Conservation (phyloP, 495 filamentous ascomycete genomes). For the Bryoglossum gracile region DNA sequence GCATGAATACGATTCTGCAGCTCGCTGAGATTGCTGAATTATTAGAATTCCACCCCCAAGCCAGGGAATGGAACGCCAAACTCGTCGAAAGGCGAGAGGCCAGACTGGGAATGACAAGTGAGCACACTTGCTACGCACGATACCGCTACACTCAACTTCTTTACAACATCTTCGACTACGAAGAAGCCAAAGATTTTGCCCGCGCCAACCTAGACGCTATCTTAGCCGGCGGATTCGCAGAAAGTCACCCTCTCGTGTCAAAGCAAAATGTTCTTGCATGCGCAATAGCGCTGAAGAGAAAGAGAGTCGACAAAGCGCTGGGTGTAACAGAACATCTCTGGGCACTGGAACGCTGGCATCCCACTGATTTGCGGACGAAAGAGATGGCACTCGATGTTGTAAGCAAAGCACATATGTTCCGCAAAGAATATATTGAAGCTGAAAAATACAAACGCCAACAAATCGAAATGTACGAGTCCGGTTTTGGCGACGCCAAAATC, state of each 20-base stretch:
- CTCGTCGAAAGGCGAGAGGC: conserved; percentile 1
- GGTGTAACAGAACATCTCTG: conserved; percentile 4
- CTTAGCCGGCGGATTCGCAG: background rate
- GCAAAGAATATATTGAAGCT: background rate
- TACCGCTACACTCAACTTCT: conserved; percentile 3
- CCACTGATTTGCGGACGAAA: background rate
- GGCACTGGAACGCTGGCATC: background rate
- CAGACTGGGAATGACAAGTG: background rate
- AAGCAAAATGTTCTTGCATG: conserved; percentile 8
- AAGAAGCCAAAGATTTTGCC: background rate
- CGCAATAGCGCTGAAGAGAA: conserved; percentile 6
- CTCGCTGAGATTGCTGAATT: conserved; percentile 1
- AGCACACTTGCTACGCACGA: conserved; percentile 3
- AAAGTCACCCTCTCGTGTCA: background rate
- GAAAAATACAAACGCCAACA: conserved; percentile 6
- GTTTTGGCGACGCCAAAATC: background rate
- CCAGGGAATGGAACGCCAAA: conserved; percentile 2
- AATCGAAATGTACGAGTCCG: conserved; percentile 5
- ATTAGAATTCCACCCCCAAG: background rate
- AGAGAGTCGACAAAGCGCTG: conserved; percentile 2
- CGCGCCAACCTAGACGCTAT: background rate
- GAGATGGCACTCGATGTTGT: background rate
- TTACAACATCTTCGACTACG: background rate
- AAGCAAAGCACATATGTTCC: background rate
- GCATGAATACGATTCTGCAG: conserved; percentile 9